Percentiles rank a stretch among this genome's conserved stretches.
Conservation (phyloP, 192 early-diverging fungal species). For the Gigaspora rosea region DNA sequence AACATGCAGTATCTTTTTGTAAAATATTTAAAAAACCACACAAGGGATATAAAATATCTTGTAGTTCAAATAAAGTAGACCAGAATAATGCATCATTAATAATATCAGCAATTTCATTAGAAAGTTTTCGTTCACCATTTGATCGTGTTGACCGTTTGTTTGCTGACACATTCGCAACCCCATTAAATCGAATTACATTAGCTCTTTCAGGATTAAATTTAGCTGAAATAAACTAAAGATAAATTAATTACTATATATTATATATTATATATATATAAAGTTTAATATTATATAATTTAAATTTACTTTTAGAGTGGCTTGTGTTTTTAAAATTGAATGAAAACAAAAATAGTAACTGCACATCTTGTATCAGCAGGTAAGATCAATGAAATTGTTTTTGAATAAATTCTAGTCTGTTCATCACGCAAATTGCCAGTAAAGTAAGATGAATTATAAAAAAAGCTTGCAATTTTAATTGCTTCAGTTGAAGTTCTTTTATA, state of each 20-base stretch:
- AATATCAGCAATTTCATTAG: constrained; percentile 5
- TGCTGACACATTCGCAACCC: not conserved
- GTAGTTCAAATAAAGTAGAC: not conserved
- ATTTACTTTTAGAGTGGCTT: too few species aligned
- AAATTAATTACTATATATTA: not conserved
- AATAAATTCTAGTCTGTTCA: too few species aligned
- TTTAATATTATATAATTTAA: too few species aligned
- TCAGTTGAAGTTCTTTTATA: too few species aligned
- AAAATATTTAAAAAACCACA: constrained; percentile 9
- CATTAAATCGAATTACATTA: not conserved
- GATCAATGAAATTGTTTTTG: too few species aligned
- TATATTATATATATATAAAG: not conserved
- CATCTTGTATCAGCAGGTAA: too few species aligned
- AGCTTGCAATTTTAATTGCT: too few species aligned
- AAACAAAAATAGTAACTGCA: too few species aligned
- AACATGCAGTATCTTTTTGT: not conserved
- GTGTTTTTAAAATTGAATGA: too few species aligned
- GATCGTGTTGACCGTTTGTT: not conserved
- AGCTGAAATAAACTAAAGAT: not conserved
- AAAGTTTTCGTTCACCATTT: not conserved
- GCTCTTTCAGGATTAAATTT: not conserved
- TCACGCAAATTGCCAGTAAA: too few species aligned
- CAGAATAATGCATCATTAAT: constrained; percentile 1
- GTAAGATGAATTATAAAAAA: too few species aligned
- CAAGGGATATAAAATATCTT: not conserved